These are phyloP conservation scores for Ostreobium quekettii DNA, from an alignment of 139 green algal species.

Conservation along the genomic window DNA sequence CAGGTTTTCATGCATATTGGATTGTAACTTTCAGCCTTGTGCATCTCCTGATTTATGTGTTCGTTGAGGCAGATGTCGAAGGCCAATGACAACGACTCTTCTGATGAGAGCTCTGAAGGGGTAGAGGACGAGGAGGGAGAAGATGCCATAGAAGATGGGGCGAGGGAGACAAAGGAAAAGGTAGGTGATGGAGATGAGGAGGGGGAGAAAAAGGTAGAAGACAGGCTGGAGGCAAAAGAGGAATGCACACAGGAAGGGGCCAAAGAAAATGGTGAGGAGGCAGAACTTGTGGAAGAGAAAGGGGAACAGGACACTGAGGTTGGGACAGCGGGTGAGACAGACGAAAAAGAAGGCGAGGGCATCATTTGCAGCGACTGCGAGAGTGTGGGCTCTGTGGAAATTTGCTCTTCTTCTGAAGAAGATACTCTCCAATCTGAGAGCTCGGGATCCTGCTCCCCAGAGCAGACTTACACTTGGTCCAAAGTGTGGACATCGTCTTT, in stretches of 20 bases:
- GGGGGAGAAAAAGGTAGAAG: constrained; percentile 11
- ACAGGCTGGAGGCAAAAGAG: constrained; percentile 17
- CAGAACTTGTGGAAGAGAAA: not conserved
- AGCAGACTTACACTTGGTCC: too few species aligned
- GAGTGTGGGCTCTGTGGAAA: not conserved
- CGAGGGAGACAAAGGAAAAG: not conserved
- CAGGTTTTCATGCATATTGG: too few species aligned
- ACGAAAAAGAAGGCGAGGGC: not conserved
- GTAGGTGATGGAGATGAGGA: not conserved
- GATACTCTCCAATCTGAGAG: too few species aligned
- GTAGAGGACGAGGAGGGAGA: not conserved
- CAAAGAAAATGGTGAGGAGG: not conserved
- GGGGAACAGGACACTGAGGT: not conserved
- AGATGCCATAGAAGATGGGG: constrained; percentile 1
- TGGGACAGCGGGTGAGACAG: not conserved
- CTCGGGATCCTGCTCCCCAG: too few species aligned
- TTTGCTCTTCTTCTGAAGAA: too few species aligned
- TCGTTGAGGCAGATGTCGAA: constrained; percentile 19
- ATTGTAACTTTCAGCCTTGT: too few species aligned
- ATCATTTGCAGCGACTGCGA: not conserved
- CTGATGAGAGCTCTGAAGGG: constrained; percentile 9
- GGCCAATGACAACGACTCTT: constrained; percentile 24
- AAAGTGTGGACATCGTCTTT: too few species aligned
- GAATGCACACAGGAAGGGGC: not conserved
- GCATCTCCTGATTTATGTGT: too few species aligned